These are phyloP conservation scores for Ascochyta rabiei DNA, from an alignment of 2,329 filamentous ascomycete genomes.

Conservation along the genomic window DNA sequence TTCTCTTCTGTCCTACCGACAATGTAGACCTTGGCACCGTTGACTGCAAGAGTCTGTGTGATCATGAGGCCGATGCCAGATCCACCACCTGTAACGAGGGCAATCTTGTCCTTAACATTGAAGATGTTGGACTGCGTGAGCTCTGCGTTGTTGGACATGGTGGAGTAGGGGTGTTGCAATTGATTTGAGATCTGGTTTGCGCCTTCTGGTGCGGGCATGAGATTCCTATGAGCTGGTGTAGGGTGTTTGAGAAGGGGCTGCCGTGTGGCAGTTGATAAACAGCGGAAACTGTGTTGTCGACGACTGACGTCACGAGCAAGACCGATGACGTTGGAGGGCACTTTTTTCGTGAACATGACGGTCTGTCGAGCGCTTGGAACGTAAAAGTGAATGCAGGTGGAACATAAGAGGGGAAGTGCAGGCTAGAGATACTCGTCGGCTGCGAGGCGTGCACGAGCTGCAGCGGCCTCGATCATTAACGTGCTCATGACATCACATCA, in stretches of 20 bases:
- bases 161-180: constrained; percentile 23
- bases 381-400: constrained; percentile 1
- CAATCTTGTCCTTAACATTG: constrained; percentile 49
- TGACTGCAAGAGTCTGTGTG: constrained; percentile 55
- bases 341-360: constrained; percentile 4
- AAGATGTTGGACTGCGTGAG: constrained; percentile 43
- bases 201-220: constrained; percentile 16
- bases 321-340: constrained; percentile 20
- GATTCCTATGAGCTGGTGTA: constrained; percentile 1
- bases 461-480: neutral
- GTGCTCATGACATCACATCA: constrained; percentile 12
- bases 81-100: constrained; percentile 53
- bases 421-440: neutral
- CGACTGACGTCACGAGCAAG: constrained; percentile 34
- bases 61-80: constrained; percentile 57
- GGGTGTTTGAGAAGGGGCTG: constrained; percentile 5
- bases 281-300: constrained; percentile 14
- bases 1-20: constrained; percentile 56
- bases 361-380: constrained; percentile 3
- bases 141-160: constrained; percentile 46
- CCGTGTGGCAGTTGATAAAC: constrained; percentile 21
- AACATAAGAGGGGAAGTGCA: constrained; percentile 5
- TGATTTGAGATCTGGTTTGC: constrained; percentile 23
- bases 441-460: neutral
- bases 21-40: constrained; percentile 57